phyloP scores from a whole-genome alignment of 1,139 yeast species.

The Insectozyma bohioensis region DNA sequence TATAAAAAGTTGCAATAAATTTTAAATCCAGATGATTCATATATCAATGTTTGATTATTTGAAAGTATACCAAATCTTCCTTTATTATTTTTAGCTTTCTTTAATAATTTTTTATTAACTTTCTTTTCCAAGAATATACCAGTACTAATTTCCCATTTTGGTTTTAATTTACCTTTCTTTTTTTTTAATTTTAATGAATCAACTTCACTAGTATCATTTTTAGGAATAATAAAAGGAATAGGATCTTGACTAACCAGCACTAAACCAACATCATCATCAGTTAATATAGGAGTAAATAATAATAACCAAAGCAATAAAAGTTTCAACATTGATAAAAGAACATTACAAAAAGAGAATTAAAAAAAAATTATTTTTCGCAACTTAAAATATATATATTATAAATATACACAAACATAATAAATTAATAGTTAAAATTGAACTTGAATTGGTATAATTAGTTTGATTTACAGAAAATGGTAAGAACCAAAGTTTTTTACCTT shows the following conservation, averaged over 20 bases:
- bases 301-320: constrained; percentile 4
- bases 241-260: too few species aligned
- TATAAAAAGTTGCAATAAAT: not conserved
- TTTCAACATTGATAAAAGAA: constrained; percentile 1
- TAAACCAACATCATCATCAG: too few species aligned
- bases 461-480: constrained; percentile 6
- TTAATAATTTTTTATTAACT: constrained; percentile 12
- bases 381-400: too few species aligned
- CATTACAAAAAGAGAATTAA: not conserved
- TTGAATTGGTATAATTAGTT: not conserved
- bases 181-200: constrained; percentile 6
- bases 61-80: constrained; percentile 8
- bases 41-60: constrained; percentile 1
- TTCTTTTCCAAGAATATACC: constrained; percentile 15
- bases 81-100: constrained; percentile 8
- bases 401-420: constrained; percentile 3
- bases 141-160: constrained; percentile 13
- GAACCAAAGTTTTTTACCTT: constrained; percentile 8
- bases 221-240: too few species aligned
- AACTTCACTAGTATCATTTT: constrained; percentile 4
- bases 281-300: not conserved
- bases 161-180: constrained; percentile 12
- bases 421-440: not conserved
- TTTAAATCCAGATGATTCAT: not conserved
- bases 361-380: constrained; percentile 2